A percentile compares a stretch with the other conserved stretches of the same genome.
phyloP scores from a whole-genome alignment of 2,329 filamentous ascomycete genomes.

The Gliomastix tumulicola region DNA sequence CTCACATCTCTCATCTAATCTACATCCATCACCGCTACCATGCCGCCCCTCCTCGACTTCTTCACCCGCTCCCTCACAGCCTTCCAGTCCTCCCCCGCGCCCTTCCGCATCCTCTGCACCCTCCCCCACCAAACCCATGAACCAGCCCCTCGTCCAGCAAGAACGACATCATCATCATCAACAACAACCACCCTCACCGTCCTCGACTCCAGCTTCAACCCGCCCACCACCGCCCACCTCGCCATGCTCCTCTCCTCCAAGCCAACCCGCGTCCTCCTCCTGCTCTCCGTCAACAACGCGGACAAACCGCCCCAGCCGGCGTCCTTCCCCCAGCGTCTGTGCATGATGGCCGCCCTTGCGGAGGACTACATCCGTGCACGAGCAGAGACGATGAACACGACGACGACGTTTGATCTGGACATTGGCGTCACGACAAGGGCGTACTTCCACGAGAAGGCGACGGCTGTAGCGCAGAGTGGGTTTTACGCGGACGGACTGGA shows the following conservation, averaged over 20 bases:
- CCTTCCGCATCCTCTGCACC: slow-evolving; percentile 38
- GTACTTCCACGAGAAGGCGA: slow-evolving; percentile 68
- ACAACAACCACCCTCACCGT: slow-evolving; percentile 35
- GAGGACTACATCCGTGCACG: slow-evolving; percentile 33
- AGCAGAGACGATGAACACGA: slow-evolving; percentile 5
- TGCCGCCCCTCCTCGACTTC: slow-evolving; percentile 25
- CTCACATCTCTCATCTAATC: no score
- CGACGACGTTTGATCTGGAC: slow-evolving; percentile 38
- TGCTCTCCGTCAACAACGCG: slow-evolving; percentile 58
- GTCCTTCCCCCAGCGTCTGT: slow-evolving; percentile 57
- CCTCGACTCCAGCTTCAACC: slow-evolving; percentile 64
- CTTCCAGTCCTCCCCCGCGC: slow-evolving; percentile 34
- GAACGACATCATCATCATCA: slow-evolving; percentile 1
- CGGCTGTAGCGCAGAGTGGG: slow-evolving; percentile 41
- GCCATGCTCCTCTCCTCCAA: slow-evolving; percentile 43
- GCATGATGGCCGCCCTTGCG: slow-evolving; percentile 66
- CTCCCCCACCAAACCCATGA: slow-evolving; percentile 14
- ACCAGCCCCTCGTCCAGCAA: slow-evolving; percentile 12
- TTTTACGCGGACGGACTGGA: slow-evolving; percentile 27
- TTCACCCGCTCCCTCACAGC: slow-evolving; percentile 35
- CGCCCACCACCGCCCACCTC: slow-evolving; percentile 55
- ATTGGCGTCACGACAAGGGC: slow-evolving; percentile 65
- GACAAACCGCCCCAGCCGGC: slow-evolving; percentile 63
- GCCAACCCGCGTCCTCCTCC: slow-evolving; percentile 35
- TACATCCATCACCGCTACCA: neutral